These are phyloP conservation scores for Pythium vanterpoolii DNA, from an alignment of 352 stramenopile species.

Conservation along the genomic window DNA sequence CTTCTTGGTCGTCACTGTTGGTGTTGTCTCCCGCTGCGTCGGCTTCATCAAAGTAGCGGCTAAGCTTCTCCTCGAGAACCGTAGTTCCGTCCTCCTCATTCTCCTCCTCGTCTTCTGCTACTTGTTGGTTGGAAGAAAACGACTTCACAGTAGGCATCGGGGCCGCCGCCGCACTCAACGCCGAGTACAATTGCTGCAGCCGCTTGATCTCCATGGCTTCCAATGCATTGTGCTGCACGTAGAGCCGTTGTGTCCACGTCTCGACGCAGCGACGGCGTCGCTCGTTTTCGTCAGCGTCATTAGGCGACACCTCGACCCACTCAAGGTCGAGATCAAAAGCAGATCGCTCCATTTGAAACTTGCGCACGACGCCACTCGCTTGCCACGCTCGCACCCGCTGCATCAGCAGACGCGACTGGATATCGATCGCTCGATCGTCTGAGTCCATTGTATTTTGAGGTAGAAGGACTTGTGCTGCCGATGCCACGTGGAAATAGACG, in stretches of 20 bases:
- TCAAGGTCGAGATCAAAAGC: conserved; percentile 52
- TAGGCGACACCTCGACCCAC: conserved; percentile 12
- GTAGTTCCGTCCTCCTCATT: neutral
- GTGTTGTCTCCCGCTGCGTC: neutral
- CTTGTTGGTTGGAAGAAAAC: neutral
- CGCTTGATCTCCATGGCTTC: conserved; percentile 56
- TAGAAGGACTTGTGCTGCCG: conserved; percentile 27
- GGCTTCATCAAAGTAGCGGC: conserved; percentile 67
- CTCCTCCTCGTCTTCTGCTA: conserved; percentile 18
- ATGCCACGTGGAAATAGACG: conserved; percentile 58
- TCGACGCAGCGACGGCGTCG: conserved; percentile 19
- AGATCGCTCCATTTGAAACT: conserved; percentile 45
- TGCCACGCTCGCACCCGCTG: conserved; percentile 52
- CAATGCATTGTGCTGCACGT: conserved; percentile 52
- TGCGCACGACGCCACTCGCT: conserved; percentile 50
- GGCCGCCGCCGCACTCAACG: conserved; percentile 25
- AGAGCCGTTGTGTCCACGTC: conserved; percentile 44
- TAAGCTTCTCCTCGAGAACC: conserved; percentile 38
- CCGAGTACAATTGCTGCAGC: conserved; percentile 53
- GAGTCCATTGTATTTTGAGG: neutral
- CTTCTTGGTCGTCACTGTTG: conserved; percentile 29
- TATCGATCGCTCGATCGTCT: conserved; percentile 20
- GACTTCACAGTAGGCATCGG: neutral
- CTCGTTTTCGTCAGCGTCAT: neutral
- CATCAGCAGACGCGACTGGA: conserved; percentile 41